Evolutionary conservation across 345 rosid genomes (phyloP), one percentile per base, ranked within the genome.

Genomic region (Geranium rotundifolium): DNA sequence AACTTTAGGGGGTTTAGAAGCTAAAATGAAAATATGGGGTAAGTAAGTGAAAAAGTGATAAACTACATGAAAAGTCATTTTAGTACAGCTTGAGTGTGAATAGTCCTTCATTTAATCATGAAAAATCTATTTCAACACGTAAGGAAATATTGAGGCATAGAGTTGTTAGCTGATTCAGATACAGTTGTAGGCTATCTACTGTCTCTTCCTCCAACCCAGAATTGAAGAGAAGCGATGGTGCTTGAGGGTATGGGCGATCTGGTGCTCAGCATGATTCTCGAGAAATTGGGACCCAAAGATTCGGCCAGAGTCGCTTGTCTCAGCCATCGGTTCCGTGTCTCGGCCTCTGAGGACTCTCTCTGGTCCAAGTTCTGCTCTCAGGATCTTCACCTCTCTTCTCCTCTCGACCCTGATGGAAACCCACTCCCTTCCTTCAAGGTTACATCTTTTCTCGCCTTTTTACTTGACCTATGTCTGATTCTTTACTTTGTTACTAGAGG

Each of bases 341-440:
- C 77, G 4, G 80, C 95, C 41, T 74, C 82, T 5, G 97, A 89
- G 12, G 93, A 92, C 4, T 62, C 83, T 10, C 85, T 92, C 61
- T 92, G 98, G 98, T 80, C 84, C 8, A 66, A 65, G 12, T 80
- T 82, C 73, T 85, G 87, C 65, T 71, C 63, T n/a, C 41, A 58
- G 8, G 90, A 89, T 55, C 89, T 92, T 64, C 67, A 74, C 19
- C 85, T 92, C 65, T 72, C 82, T 37, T 57, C 87, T 59, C 95
- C 98, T 68, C 69, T 79, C 59, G 91, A 80, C 56, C 85, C 79
- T 20, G 59, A 69, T n/a, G 95, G 93, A 18, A 77, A 80, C 57
- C 77, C 70, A 52, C 56, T 58, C 29, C 83, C 91, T 65, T 89
- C 96, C 57, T 92, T 84, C 80, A 85, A 81, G 93, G 97, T 89